These are phyloP conservation scores for Mortierella sp. DNA, from an alignment of 371 early-diverging fungal genomes.

Conservation along the genomic window DNA sequence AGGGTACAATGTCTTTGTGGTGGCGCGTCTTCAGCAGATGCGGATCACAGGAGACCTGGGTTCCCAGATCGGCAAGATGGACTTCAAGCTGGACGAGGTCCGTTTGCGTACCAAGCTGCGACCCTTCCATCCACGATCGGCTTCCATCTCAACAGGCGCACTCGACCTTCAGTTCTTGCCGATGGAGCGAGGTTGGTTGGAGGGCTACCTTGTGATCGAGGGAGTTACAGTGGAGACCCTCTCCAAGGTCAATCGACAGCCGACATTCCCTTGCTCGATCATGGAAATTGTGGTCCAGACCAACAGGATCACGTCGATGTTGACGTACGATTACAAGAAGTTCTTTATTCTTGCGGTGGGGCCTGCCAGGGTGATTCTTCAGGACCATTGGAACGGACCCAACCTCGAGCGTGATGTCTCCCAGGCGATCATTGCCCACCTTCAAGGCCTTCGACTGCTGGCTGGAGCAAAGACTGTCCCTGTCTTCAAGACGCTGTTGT, in stretches of 20 bases:
- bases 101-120: constrained; percentile 62
- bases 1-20: constrained; percentile 62
- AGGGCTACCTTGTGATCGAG: constrained; percentile 46
- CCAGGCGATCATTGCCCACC: constrained; percentile 33
- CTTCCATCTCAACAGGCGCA: constrained; percentile 59
- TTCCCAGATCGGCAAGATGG: constrained; percentile 81
- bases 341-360: constrained; percentile 45
- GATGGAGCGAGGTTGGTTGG: constrained; percentile 48
- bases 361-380: constrained; percentile 37
- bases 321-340: constrained; percentile 53
- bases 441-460: constrained; percentile 44
- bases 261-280: constrained; percentile 48
- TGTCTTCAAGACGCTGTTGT: constrained; percentile 41
- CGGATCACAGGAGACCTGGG: constrained; percentile 78
- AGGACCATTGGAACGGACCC: constrained; percentile 54
- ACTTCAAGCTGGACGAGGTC: constrained; percentile 62
- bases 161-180: constrained; percentile 58
- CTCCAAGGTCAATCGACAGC: constrained; percentile 39
- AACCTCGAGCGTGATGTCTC: constrained; percentile 44
- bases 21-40: constrained; percentile 64
- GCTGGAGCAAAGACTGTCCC: constrained; percentile 53
- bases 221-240: constrained; percentile 37
- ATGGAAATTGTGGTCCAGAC: constrained; percentile 47
- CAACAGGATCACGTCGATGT: constrained; percentile 46
- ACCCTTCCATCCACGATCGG: constrained; percentile 61